Conservation (phyloP, 2,329 filamentous ascomycete genomes). For the Colletotrichum chrysophilum region DNA sequence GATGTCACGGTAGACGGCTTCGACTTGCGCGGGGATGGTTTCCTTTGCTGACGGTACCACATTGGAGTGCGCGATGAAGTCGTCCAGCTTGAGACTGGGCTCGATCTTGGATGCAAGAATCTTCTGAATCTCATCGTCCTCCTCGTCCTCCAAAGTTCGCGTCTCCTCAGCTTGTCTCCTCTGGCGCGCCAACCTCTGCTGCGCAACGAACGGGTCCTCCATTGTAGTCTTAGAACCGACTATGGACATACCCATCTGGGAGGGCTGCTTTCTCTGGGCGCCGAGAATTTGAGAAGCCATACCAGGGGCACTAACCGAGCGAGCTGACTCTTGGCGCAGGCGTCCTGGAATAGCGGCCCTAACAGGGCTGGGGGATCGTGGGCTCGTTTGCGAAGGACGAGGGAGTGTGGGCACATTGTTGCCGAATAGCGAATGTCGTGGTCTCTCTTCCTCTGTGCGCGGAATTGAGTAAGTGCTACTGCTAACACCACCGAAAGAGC, state of each 20-base stretch:
- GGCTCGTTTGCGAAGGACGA: conserved; percentile 60
- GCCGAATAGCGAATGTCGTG: conserved; percentile 56
- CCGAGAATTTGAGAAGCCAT: conserved; percentile 61
- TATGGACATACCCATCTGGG: conserved; percentile 42
- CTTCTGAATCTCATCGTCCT: conserved; percentile 71
- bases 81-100: conserved; percentile 66
- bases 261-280: conserved; percentile 39
- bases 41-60: conserved; percentile 58
- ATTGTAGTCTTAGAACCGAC: conserved; percentile 39
- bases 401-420: conserved; percentile 61
- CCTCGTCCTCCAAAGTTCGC: conserved; percentile 67
- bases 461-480: conserved; percentile 54
- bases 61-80: conserved; percentile 70
- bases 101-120: conserved; percentile 65
- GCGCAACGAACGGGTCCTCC: conserved; percentile 53
- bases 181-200: conserved; percentile 57
- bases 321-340: conserved; percentile 52
- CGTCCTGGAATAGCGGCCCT: conserved; percentile 61
- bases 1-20: conserved; percentile 77
- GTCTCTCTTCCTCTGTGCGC: conserved; percentile 48
- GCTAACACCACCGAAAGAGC: conserved; percentile 59
- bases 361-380: conserved; percentile 76
- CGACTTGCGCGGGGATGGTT: conserved; percentile 66
- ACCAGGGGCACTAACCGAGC: conserved; percentile 66
- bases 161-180: conserved; percentile 62